Percentiles rank a stretch among this genome's conserved stretches.
Evolutionary conservation across 306 rosid genomes (phyloP).

Genomic region (Rosa persica): DNA sequence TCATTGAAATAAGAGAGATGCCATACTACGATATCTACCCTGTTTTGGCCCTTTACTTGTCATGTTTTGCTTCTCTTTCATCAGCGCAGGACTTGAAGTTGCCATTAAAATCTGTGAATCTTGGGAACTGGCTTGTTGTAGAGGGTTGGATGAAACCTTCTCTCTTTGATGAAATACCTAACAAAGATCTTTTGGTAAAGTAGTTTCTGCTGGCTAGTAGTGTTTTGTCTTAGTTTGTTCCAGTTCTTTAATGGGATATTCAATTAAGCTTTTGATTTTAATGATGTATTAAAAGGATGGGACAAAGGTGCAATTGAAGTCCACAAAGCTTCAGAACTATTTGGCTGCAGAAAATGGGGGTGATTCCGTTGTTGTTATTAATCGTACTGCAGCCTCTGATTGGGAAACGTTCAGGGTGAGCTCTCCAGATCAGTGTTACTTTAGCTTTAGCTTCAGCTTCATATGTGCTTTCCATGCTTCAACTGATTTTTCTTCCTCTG

Average conservation of each 20-base stretch:
- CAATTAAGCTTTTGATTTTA: background rate
- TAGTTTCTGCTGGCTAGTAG: background rate
- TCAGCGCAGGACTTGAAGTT: conserved; percentile 34
- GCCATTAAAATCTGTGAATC: conserved; percentile 64
- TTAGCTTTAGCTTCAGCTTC: background rate
- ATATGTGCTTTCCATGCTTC: background rate
- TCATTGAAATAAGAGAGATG: conserved; percentile 10
- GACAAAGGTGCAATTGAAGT: conserved; percentile 57
- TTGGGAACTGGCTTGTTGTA: conserved; percentile 62
- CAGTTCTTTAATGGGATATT: background rate
- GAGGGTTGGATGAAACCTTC: conserved; percentile 80
- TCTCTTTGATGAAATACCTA: conserved; percentile 50
- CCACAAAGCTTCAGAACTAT: conserved; percentile 49
- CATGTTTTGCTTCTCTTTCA: conserved; percentile 13
- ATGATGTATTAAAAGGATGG: conserved; percentile 50
- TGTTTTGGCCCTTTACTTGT: background rate
- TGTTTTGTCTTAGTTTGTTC: background rate
- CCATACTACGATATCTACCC: conserved; percentile 12
- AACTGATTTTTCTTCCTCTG: background rate
- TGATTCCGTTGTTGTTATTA: conserved; percentile 46
- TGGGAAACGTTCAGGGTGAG: conserved; percentile 73
- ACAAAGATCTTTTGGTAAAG: conserved; percentile 61
- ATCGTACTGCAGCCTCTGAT: conserved; percentile 39
- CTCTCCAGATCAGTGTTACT: background rate
- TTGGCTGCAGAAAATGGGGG: conserved; percentile 56